Evolutionary conservation across 352 stramenopile genomes (phyloP), one percentile per base, ranked within the genome.

Genomic region (Phytophthora vignae): DNA sequence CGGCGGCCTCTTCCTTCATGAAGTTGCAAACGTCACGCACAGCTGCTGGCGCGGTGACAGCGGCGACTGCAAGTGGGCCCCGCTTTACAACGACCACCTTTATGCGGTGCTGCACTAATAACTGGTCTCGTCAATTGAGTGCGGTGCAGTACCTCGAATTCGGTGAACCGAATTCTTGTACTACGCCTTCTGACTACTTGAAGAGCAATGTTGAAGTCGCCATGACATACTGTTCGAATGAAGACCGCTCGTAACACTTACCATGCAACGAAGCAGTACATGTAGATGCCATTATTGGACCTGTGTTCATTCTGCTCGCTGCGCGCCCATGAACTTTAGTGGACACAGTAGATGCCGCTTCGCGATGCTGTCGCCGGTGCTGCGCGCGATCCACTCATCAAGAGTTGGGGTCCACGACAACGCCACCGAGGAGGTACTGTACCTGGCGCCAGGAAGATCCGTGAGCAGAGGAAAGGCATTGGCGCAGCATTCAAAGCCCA

Each of bases 41-140:
- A 63, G 40, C 19, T 83, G 73, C 67, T 85, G 75, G 78, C 38
- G 64, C 36, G 31, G 12, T 2, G 69, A 85, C 55, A 54, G 72
- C 33, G 54, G 48, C 29, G 36, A 61, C 53, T 86, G 78, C 59
- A 55, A 67, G 46, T 87, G 78, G 67, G 62, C 59, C 38, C 52
- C 67, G 0, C 57, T 87, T 36, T 87, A 82, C 50, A 40, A 67
- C 17, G 31, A 60, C 22, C 15, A 67, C 33, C 48, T 67, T 17
- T 67, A 67, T 8, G 12, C 60, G 48, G 57, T 55, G 15, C 17
- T 64, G 42, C 40, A 53, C 29, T 60, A 60, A 15, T 44, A 60
- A 60, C 48, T 36, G 44, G 48, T 31, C 12, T 33, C 21, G 36
- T 15, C 36, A 44, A 44, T 44, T 44, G 36, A 38, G 19, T 61